These are phyloP conservation scores for Penicillium lividum DNA, from an alignment of 495 filamentous ascomycete species.

Conservation along the genomic window DNA sequence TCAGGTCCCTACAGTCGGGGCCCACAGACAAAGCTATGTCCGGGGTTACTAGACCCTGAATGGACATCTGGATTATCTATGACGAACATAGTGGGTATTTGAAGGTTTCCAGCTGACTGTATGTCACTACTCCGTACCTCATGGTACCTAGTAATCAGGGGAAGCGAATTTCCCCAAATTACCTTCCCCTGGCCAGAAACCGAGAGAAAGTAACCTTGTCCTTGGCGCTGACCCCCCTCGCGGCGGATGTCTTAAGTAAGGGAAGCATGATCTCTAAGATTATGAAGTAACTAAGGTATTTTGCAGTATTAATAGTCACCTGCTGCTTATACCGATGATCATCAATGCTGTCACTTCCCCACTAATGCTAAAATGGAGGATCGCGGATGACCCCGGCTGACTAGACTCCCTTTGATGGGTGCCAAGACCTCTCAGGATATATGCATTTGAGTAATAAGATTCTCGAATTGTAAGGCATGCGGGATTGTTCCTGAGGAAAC, in stretches of 20 bases:
- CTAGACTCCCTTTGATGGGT: not conserved
- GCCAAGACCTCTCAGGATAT: not conserved
- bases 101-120: not conserved
- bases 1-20: constrained; percentile 2
- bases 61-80: not conserved
- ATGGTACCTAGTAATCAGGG: not conserved
- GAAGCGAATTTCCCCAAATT: not conserved
- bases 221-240: not conserved
- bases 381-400: not conserved
- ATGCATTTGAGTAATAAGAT: not conserved
- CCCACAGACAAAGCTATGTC: not conserved
- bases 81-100: not conserved
- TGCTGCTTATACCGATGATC: not conserved
- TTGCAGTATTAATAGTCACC: not conserved
- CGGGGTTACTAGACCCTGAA: not conserved
- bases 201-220: not conserved
- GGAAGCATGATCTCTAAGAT: not conserved
- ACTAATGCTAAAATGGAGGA: not conserved
- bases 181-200: not conserved
- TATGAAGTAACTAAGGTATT: not conserved
- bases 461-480: too few species aligned
- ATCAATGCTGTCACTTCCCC: not conserved
- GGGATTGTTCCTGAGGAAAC: not conserved
- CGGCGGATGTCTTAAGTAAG: not conserved
- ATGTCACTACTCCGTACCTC: not conserved